Evolutionary conservation across 768 basidiomycete species (phyloP).

Genomic region (Russula virescens): DNA sequence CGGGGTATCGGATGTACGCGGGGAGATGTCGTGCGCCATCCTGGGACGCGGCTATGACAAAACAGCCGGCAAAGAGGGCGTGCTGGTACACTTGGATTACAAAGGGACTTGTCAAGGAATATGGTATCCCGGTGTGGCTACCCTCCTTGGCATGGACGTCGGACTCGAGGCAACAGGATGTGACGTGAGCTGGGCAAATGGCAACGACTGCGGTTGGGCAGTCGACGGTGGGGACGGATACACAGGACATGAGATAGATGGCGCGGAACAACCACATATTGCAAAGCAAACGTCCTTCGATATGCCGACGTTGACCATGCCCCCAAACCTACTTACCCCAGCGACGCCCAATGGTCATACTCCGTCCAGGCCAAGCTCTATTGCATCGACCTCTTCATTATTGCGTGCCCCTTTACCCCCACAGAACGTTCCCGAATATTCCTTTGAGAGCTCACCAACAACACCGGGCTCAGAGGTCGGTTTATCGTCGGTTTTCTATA

Average conservation of each 20-base stretch:
- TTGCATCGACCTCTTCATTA: conserved; percentile 51
- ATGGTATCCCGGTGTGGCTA: conserved; percentile 82
- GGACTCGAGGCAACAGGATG: conserved; percentile 62
- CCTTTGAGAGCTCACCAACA: conserved; percentile 62
- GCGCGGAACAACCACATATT: conserved; percentile 28
- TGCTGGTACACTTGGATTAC: conserved; percentile 63
- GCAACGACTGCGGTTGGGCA: conserved; percentile 48
- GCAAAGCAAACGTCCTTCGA: conserved; percentile 29
- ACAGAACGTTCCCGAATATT: conserved; percentile 61
- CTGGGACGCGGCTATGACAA: conserved; percentile 41
- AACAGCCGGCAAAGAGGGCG: conserved; percentile 39
- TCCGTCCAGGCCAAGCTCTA: conserved; percentile 31
- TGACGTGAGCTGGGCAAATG: conserved; percentile 61
- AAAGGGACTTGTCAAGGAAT: conserved; percentile 68
- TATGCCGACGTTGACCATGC: conserved; percentile 33
- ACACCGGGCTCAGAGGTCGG: conserved; percentile 41
- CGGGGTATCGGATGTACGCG: conserved; percentile 61
- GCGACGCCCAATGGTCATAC: conserved; percentile 29
- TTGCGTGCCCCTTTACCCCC: conserved; percentile 69
- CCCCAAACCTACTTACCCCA: conserved; percentile 11
- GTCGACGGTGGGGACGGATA: conserved; percentile 60
- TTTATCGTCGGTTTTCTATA: conserved; percentile 38
- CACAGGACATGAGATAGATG: conserved; percentile 62
- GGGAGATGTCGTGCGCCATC: conserved; percentile 58
- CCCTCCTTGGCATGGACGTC: conserved; percentile 72